Evolutionary conservation across 805 yeast genomes (phyloP).

Genomic region (Pichia exigua): DNA sequence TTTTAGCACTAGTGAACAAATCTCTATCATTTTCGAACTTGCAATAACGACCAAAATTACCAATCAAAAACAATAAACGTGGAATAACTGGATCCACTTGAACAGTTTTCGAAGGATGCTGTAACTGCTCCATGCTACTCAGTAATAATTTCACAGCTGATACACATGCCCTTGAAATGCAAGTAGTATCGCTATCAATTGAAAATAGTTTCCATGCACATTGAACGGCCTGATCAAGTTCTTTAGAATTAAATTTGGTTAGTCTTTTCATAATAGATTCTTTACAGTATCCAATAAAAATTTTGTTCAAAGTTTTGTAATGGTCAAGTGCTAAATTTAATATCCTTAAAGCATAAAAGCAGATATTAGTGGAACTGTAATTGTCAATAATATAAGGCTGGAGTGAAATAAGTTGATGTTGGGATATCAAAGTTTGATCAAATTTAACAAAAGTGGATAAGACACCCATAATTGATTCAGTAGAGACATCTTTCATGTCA

Average conservation of each 20-base stretch:
- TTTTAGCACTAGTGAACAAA: conserved; percentile 30
- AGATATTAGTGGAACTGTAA: conserved; percentile 31
- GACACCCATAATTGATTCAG: conserved; percentile 37
- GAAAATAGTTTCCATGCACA: conserved; percentile 50
- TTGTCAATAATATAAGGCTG: conserved; percentile 57
- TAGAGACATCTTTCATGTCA: conserved; percentile 9
- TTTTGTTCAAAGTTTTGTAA: conserved; percentile 38
- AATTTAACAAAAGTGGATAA: conserved; percentile 50
- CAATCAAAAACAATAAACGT: conserved; percentile 54
- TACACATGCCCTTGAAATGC: conserved; percentile 54
- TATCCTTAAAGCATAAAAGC: conserved; percentile 46
- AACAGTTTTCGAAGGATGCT: conserved; percentile 10
- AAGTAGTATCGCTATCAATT: conserved; percentile 37
- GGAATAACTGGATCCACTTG: conserved; percentile 39
- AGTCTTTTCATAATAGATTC: conserved; percentile 44
- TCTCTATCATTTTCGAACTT: conserved; percentile 42
- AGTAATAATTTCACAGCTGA: conserved; percentile 48
- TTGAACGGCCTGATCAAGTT: conserved; percentile 69
- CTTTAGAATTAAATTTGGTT: conserved; percentile 52
- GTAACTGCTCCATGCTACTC: conserved; percentile 33
- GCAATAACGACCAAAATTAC: conserved; percentile 66
- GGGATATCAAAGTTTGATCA: conserved; percentile 46
- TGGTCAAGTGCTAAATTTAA: conserved; percentile 43
- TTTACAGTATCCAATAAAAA: conserved; percentile 44
- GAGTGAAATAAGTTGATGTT: conserved; percentile 58